Percentiles rank a stretch among this genome's conserved stretches.
phyloP scores from a whole-genome alignment of 257 asterid species.

The Rhazya stricta region DNA sequence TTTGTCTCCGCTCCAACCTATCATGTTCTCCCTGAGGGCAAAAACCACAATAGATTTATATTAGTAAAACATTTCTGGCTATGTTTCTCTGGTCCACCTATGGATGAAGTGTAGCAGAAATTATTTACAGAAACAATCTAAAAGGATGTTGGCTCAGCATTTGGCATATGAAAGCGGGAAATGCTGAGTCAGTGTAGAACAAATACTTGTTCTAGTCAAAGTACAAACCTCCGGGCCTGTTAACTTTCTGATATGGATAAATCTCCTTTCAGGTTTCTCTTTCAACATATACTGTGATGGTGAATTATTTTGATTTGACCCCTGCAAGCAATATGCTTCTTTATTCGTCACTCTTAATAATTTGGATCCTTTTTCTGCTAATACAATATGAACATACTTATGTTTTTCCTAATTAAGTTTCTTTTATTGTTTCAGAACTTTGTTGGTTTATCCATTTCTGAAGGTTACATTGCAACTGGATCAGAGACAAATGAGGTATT shows the following conservation, averaged over 20 bases:
- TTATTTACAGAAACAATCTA: not conserved
- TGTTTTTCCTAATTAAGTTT: constrained; percentile 8
- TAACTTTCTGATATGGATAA: too few species aligned
- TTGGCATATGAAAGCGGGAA: not conserved
- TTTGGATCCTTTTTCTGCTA: not conserved
- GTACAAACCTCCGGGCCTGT: too few species aligned
- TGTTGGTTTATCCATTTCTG: constrained; percentile 90
- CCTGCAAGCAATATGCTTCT: not conserved
- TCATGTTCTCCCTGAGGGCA: not conserved
- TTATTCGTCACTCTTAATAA: not conserved
- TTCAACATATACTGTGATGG: not conserved
- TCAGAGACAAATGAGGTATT: constrained; percentile 94
- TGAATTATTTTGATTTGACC: not conserved
- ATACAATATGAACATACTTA: not conserved
- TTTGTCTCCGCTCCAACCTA: not conserved
- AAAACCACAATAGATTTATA: not conserved
- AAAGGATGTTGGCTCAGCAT: not conserved
- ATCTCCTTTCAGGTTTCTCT: not conserved
- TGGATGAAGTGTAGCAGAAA: not conserved
- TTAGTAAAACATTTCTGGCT: not conserved
- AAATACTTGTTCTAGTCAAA: not conserved
- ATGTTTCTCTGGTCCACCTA: not conserved
- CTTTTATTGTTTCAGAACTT: constrained; percentile 62
- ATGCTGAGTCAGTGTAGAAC: not conserved
- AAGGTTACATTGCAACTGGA: constrained; percentile 94